phyloP scores from a whole-genome alignment of 768 basidiomycete genomes.

The Boletus sp. region DNA sequence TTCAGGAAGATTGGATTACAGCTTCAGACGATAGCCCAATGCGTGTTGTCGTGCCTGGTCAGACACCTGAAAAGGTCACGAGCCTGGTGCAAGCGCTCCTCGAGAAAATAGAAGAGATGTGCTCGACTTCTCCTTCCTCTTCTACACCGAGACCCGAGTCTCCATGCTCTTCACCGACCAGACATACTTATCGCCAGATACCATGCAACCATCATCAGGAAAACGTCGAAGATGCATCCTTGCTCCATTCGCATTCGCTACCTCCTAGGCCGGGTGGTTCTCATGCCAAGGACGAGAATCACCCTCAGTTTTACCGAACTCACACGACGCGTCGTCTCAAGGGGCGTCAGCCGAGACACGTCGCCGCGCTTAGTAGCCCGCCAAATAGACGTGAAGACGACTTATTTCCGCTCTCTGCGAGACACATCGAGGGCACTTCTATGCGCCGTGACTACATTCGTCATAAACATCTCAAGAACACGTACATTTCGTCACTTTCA shows the following conservation, averaged over 20 bases:
- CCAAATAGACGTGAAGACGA: conserved; percentile 22
- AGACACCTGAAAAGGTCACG: conserved; percentile 25
- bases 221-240: not conserved
- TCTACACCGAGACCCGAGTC: not conserved
- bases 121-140: not conserved
- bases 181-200: not conserved
- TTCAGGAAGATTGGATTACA: conserved; percentile 36
- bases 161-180: conserved; percentile 1
- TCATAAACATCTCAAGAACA: conserved; percentile 30
- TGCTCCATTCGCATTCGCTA: not conserved
- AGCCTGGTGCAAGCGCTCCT: conserved; percentile 22
- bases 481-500: conserved; percentile 26
- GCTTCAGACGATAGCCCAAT: conserved; percentile 34
- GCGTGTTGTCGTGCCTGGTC: conserved; percentile 39
- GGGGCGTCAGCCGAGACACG: conserved; percentile 8
- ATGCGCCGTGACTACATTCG: conserved; percentile 28
- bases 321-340: conserved; percentile 4
- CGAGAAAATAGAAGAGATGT: conserved; percentile 17
- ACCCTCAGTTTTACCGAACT: not conserved
- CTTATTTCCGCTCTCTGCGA: conserved; percentile 12
- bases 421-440: conserved; percentile 25
- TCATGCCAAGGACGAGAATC: conserved; percentile 15
- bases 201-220: conserved; percentile 3
- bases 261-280: not conserved
- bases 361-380: not conserved